Conservation (phyloP, 441 rosid genomes). For the Capsella rubella region DNA sequence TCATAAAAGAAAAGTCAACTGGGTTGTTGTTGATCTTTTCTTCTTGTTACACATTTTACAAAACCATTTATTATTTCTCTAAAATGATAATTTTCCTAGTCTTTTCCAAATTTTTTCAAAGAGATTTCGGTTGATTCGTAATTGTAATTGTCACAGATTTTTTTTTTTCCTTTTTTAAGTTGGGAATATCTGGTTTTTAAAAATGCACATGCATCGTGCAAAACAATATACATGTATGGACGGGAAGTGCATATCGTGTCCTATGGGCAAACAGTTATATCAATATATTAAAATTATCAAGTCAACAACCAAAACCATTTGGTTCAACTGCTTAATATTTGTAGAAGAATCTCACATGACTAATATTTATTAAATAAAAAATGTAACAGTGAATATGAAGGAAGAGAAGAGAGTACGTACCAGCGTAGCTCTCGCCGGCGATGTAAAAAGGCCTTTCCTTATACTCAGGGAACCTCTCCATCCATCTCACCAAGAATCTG, state of each 20-base stretch:
- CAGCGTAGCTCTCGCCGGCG: slow-evolving; percentile 83
- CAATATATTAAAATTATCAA: not conserved
- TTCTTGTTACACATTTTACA: not conserved
- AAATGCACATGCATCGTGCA: not conserved
- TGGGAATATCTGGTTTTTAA: not conserved
- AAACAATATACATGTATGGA: not conserved
- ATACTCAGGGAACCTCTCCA: slow-evolving; percentile 65
- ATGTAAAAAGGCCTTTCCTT: slow-evolving; percentile 63
- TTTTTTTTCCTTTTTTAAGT: not conserved
- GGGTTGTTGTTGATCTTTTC: slow-evolving; percentile 27
- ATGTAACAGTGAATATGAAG: not conserved
- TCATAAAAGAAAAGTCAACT: slow-evolving; percentile 29
- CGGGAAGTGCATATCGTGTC: slow-evolving; percentile 12
- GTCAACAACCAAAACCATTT: slow-evolving; percentile 28
- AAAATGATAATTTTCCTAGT: not conserved
- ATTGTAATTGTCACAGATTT: not conserved
- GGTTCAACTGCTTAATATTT: slow-evolving; percentile 39
- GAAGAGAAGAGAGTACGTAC: slow-evolving; percentile 35
- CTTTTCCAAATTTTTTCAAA: not conserved
- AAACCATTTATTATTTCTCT: slow-evolving; percentile 4
- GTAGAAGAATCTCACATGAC: slow-evolving; percentile 26
- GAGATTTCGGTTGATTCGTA: not conserved
- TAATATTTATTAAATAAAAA: not conserved
- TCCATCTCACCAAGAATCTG: slow-evolving; percentile 59
- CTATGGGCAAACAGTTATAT: not conserved